Conservation (phyloP, 495 filamentous ascomycete genomes). For the Tuber indicum region DNA sequence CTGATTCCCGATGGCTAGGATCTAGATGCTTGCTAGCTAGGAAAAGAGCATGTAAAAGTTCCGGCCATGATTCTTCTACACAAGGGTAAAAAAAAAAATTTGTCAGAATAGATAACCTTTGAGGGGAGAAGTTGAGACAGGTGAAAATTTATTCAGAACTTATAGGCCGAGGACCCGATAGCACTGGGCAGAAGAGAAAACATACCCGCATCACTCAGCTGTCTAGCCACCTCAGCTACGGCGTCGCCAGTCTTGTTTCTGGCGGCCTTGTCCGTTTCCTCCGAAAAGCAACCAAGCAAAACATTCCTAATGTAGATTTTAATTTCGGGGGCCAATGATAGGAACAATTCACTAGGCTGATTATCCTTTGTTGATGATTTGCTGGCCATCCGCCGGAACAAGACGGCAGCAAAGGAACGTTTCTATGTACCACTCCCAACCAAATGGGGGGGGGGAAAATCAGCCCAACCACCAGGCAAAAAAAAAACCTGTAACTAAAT, state of each 20-base stretch:
- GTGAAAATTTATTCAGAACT: constrained; percentile 20
- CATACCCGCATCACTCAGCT: constrained; percentile 87
- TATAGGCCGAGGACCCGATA: neutral
- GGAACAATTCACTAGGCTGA: constrained; percentile 75
- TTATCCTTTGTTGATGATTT: constrained; percentile 69
- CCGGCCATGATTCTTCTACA: constrained; percentile 78
- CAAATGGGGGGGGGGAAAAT: constrained; percentile 15
- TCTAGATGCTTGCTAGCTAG: constrained; percentile 78
- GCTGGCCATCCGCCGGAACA: constrained; percentile 87
- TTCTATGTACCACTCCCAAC: constrained; percentile 50
- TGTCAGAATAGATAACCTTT: neutral
- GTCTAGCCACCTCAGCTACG: constrained; percentile 86
- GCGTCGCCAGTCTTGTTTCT: constrained; percentile 96
- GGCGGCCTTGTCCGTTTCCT: constrained; percentile 62
- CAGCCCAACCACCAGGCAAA: constrained; percentile 4
- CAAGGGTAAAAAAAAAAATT: constrained; percentile 6
- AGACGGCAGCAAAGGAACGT: constrained; percentile 82
- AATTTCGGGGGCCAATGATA: constrained; percentile 63
- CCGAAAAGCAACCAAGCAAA: constrained; percentile 65
- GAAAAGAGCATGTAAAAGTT: constrained; percentile 79
- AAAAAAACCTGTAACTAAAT: neutral
- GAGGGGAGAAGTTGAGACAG: constrained; percentile 8
- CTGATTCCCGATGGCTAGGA: constrained; percentile 72
- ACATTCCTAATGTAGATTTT: constrained; percentile 71
- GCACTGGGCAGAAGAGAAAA: constrained; percentile 24